Conservation (phyloP, 2,329 filamentous ascomycete genomes). For the Cordyceps farinosa region DNA sequence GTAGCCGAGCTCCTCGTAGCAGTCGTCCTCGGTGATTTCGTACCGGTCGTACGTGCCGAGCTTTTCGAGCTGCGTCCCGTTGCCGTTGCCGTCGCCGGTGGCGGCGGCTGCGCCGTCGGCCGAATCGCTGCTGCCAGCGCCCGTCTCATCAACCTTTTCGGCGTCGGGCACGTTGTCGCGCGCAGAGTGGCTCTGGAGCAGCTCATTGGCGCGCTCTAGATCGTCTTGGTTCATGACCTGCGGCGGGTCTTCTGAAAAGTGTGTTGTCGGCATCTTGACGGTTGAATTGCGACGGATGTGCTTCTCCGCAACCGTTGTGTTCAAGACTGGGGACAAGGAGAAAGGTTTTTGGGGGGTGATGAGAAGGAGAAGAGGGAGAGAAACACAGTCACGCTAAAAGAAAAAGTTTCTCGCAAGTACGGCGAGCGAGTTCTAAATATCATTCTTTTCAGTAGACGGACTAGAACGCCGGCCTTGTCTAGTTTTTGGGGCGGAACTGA, state of each 20-base stretch:
- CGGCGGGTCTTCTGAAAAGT: slow-evolving; percentile 36
- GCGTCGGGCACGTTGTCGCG: slow-evolving; percentile 1
- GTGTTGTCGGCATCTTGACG: slow-evolving; percentile 22
- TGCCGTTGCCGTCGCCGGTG: slow-evolving; percentile 4
- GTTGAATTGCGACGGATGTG: neutral
- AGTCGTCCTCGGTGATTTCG: slow-evolving; percentile 54
- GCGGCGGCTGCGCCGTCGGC: slow-evolving; percentile 17
- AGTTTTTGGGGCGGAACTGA: neutral
- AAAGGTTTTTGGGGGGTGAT: no score
- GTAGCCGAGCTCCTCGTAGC: slow-evolving; percentile 63
- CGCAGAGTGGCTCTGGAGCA: slow-evolving; percentile 28
- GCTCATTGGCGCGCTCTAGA: slow-evolving; percentile 35
- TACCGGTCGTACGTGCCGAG: slow-evolving; percentile 38
- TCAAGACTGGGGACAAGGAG: neutral
- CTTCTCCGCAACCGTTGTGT: neutral
- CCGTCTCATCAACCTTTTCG: slow-evolving; percentile 18
- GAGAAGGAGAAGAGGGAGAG: neutral
- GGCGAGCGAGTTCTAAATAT: neutral
- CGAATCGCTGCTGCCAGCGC: slow-evolving; percentile 32
- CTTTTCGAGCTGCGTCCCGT: slow-evolving; percentile 30
- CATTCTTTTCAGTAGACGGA: neutral
- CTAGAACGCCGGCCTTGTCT: neutral
- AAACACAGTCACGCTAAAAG: neutral
- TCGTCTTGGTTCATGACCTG: slow-evolving; percentile 36
- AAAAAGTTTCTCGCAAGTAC: neutral